A percentile compares a stretch with the other conserved stretches of the same genome.
phyloP scores from a whole-genome alignment of 164 flowering plant genomes.

The Tinospora cordifolia region DNA sequence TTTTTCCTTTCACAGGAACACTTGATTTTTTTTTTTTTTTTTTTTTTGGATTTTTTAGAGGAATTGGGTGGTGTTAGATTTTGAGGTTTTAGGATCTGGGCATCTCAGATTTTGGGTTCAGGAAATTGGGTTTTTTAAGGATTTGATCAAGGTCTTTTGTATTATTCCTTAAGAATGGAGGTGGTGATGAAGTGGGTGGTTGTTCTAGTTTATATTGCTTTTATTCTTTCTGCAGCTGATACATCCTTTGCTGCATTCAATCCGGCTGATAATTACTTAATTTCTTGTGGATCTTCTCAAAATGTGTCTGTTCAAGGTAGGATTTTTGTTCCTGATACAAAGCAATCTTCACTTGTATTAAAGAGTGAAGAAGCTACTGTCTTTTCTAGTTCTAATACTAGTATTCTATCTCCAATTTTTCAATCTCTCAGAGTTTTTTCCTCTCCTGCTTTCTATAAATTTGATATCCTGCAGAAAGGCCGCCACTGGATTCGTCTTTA shows the following conservation, averaged over 20 bases:
- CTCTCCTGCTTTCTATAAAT: constrained; percentile 17
- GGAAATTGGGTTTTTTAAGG: background rate
- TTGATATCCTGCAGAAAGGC: constrained; percentile 21
- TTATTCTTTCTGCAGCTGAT: constrained; percentile 6
- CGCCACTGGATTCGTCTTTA: constrained; percentile 33
- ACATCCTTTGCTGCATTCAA: constrained; percentile 14
- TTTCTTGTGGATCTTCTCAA: constrained; percentile 31
- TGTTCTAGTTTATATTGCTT: constrained; percentile 2
- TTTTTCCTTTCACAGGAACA: background rate
- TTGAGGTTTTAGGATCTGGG: constrained; percentile 5
- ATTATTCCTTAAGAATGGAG: constrained; percentile 7
- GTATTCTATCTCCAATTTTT: constrained; percentile 25
- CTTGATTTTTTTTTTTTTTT: constrained; percentile 3
- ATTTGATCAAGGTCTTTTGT: background rate
- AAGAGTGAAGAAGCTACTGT: constrained; percentile 14
- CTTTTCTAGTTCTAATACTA: constrained; percentile 10
- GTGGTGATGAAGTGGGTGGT: constrained; percentile 11
- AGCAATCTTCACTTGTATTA: constrained; percentile 13
- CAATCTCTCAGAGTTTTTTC: constrained; percentile 23
- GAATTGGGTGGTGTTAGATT: constrained; percentile 4
- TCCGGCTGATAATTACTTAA: constrained; percentile 27
- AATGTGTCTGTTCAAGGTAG: constrained; percentile 23
- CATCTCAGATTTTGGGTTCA: constrained; percentile 3
- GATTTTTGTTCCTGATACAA: constrained; percentile 25
- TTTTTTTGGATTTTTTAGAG: constrained; percentile 2